A percentile compares a stretch with the other conserved stretches of the same genome.
Evolutionary conservation across 768 basidiomycete genomes (phyloP).

Genomic region (Fomitopsis serialis): DNA sequence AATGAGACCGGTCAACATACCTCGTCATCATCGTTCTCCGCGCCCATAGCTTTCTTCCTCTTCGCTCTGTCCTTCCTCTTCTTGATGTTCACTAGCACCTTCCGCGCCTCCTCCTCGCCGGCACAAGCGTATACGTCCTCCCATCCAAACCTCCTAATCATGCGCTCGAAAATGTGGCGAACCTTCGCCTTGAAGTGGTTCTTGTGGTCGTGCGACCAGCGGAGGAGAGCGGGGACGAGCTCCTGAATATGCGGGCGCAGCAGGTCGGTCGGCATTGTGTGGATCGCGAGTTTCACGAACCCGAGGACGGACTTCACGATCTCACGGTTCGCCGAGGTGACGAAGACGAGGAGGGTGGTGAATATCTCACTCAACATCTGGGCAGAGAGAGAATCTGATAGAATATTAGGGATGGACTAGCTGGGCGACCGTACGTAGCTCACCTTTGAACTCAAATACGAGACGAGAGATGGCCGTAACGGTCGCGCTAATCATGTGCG

Average conservation of each 20-base stretch:
- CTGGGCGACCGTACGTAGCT: slow-evolving; percentile 7
- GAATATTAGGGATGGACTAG: neutral
- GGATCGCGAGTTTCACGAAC: slow-evolving; percentile 89
- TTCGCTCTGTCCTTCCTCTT: slow-evolving; percentile 94
- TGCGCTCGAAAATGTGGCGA: slow-evolving; percentile 93
- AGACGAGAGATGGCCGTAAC: slow-evolving; percentile 91
- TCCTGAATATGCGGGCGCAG: slow-evolving; percentile 71
- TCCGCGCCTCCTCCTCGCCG: slow-evolving; percentile 75
- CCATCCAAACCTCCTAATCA: slow-evolving; percentile 88
- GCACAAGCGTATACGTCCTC: slow-evolving; percentile 74
- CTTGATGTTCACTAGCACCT: slow-evolving; percentile 90
- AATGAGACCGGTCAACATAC: slow-evolving; percentile 32
- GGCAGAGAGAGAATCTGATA: slow-evolving; percentile 57
- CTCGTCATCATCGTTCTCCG: slow-evolving; percentile 50
- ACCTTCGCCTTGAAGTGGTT: slow-evolving; percentile 99
- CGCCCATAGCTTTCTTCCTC: slow-evolving; percentile 64
- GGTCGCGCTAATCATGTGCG: slow-evolving; percentile 98
- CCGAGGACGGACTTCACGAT: slow-evolving; percentile 96
- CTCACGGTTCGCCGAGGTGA: slow-evolving; percentile 92
- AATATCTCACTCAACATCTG: slow-evolving; percentile 81
- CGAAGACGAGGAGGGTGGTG: slow-evolving; percentile 82
- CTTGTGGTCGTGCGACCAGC: slow-evolving; percentile 96
- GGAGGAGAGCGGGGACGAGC: slow-evolving; percentile 79
- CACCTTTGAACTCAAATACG: slow-evolving; percentile 95
- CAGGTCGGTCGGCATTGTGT: slow-evolving; percentile 69